A percentile compares a stretch with the other conserved stretches of the same genome.
Conservation (phyloP, 805 yeast genomes). For the Wickerhamiella allomyrinae region DNA sequence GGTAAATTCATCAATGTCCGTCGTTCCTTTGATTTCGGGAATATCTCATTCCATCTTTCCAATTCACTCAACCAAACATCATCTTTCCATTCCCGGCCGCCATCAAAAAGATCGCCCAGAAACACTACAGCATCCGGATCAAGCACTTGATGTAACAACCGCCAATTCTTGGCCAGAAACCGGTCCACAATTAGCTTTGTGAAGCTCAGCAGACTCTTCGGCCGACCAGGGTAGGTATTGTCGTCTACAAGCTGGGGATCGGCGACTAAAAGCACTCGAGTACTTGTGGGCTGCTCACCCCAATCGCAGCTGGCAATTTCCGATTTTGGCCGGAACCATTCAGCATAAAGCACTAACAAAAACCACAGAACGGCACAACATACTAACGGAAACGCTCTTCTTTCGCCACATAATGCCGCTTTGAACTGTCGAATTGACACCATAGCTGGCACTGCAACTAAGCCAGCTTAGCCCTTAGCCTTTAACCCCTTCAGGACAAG, state of each 20-base stretch:
- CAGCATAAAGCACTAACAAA: slow-evolving; percentile 36
- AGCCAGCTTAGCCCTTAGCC: background rate
- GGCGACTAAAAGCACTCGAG: slow-evolving; percentile 48
- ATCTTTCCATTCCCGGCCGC: slow-evolving; percentile 78
- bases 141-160: slow-evolving; percentile 38
- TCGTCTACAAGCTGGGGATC: slow-evolving; percentile 92
- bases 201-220: slow-evolving; percentile 35
- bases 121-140: slow-evolving; percentile 67
- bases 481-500: too few species aligned
- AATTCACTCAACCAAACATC: slow-evolving; percentile 57
- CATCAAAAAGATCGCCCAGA: slow-evolving; percentile 87
- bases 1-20: slow-evolving; percentile 40
- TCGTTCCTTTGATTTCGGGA: slow-evolving; percentile 39
- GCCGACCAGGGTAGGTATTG: slow-evolving; percentile 69
- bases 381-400: background rate
- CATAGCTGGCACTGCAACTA: background rate
- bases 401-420: background rate
- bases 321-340: slow-evolving; percentile 34
- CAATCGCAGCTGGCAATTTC: slow-evolving; percentile 42
- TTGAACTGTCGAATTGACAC: background rate
- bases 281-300: slow-evolving; percentile 23
- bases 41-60: slow-evolving; percentile 50
- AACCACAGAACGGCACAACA: slow-evolving; percentile 29
- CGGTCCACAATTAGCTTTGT: slow-evolving; percentile 56
- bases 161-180: slow-evolving; percentile 65